phyloP scores from a whole-genome alignment of 495 filamentous ascomycete genomes.

The Annulohypoxylon maeteangense region DNA sequence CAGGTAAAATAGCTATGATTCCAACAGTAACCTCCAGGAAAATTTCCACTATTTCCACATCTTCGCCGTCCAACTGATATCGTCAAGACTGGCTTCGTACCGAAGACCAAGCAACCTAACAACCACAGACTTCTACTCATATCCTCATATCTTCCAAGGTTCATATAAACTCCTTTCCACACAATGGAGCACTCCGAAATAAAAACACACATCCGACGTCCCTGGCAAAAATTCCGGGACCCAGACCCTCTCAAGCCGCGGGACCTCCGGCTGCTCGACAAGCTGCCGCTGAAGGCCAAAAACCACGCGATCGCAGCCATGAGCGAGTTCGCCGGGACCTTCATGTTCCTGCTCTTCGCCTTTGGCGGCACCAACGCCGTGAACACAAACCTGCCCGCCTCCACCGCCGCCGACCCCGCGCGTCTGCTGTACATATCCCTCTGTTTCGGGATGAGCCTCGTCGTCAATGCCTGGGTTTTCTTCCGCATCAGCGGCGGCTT shows the following conservation, averaged over 20 bases:
- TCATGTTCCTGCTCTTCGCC: conserved; percentile 84
- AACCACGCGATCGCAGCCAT: conserved; percentile 68
- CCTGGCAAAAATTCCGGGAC: conserved; percentile 2
- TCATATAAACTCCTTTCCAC: neutral
- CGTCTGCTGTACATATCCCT: conserved; percentile 75
- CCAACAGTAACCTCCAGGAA: neutral
- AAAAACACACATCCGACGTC: conserved; percentile 22
- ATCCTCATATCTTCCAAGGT: too few species aligned
- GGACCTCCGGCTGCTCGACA: conserved; percentile 1
- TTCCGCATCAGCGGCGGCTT: conserved; percentile 82
- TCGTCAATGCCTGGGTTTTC: conserved; percentile 87
- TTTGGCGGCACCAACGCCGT: conserved; percentile 82
- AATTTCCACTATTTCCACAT: neutral
- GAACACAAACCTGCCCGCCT: conserved; percentile 59
- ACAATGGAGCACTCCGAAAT: conserved; percentile 31
- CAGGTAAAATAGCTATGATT: neutral
- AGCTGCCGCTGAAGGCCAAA: conserved; percentile 30
- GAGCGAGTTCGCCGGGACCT: conserved; percentile 83
- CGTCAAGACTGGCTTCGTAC: neutral
- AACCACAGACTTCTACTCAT: neutral
- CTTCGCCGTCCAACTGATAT: neutral
- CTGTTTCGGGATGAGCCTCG: conserved; percentile 77
- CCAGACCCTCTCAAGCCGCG: neutral
- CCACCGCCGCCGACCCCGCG: conserved; percentile 24
- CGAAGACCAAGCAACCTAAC: neutral